Conservation (phyloP, 1,284 basidiomycete species). For the Naganishia cerealis region DNA sequence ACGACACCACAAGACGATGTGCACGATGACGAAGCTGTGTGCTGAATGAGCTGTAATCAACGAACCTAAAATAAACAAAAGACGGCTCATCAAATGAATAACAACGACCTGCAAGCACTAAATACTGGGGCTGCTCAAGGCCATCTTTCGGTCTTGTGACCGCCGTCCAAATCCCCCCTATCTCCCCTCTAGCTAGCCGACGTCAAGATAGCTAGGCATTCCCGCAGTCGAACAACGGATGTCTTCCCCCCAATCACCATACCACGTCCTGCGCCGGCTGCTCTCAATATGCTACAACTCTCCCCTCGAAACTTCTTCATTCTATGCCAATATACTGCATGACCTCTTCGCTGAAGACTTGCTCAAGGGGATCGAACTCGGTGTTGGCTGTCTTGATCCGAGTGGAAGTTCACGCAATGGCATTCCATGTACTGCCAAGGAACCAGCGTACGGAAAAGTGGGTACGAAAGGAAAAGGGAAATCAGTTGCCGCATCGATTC, state of each 20-base stretch:
- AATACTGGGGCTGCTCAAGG: neutral
- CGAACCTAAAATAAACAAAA: neutral
- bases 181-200: too few species aligned
- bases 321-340: constrained; percentile 31
- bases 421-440: neutral
- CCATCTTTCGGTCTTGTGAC: neutral
- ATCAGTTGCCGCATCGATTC: neutral
- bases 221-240: neutral
- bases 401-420: neutral
- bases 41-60: neutral
- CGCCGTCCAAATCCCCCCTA: neutral
- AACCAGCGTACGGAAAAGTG: neutral
- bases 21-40: constrained; percentile 7
- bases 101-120: neutral
- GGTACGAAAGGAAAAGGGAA: constrained; percentile 5
- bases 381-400: constrained; percentile 14
- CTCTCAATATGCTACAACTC: constrained; percentile 34
- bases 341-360: constrained; percentile 28
- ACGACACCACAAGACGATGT: neutral
- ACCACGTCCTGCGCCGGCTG: constrained; percentile 34
- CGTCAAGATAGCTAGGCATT: neutral
- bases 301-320: constrained; percentile 29
- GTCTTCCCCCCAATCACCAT: constrained; percentile 25
- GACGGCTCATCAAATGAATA: neutral
- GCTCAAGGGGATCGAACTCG: constrained; percentile 23